Base-by-base conservation (phyloP, 495 filamentous ascomycete species). In the Bryoglossum gracile region DNA sequence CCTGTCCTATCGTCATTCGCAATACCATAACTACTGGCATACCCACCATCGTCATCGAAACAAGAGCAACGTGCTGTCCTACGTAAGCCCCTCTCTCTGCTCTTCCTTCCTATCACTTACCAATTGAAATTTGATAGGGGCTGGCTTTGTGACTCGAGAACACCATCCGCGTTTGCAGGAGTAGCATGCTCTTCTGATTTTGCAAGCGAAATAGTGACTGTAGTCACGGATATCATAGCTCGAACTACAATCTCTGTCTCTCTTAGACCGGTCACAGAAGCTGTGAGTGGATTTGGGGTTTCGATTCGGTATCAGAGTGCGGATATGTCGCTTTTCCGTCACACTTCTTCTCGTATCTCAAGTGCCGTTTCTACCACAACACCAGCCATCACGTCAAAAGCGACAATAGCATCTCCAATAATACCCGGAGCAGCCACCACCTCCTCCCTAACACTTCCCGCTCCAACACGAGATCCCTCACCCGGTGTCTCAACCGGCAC, bases 31-130 rank as follows among this genome's bases (percentile, higher is more conserved):
- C 13, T 3, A 24, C 36, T 1, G n/a, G n/a, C n/a, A n/a, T n/a
- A n/a, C n/a, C n/a, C n/a, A n/a, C n/a, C n/a, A n/a, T n/a, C n/a
- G n/a, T n/a, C n/a, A n/a, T n/a, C n/a, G 46, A 49, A 18, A 49
- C 46, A 9, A 21, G 23, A 8, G 46, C 37, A 32, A 49, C 46
- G 10, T 49, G 46, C 26, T 49, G 46, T 19, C 46, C 46, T 13
- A 49, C 34, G 34, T 41, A 38, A 22, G 28, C n/a, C n/a, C n/a
- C n/a, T n/a, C n/a, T n/a, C 28, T 6, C 28, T 32, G 28, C 8
- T 32, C 6, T 6, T 32, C n/a, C 6, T 13, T 8, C 28, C 8
- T 6, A 32, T 8, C 28, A 32, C 28, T 32, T 6, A 32, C n/a
- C 28, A 32, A 32, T 6, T 6, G n/a, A 6, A 32, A 32, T 8